phyloP scores from a whole-genome alignment of 148 eudicot genomes.

The Tetragonia tetragonoides region DNA sequence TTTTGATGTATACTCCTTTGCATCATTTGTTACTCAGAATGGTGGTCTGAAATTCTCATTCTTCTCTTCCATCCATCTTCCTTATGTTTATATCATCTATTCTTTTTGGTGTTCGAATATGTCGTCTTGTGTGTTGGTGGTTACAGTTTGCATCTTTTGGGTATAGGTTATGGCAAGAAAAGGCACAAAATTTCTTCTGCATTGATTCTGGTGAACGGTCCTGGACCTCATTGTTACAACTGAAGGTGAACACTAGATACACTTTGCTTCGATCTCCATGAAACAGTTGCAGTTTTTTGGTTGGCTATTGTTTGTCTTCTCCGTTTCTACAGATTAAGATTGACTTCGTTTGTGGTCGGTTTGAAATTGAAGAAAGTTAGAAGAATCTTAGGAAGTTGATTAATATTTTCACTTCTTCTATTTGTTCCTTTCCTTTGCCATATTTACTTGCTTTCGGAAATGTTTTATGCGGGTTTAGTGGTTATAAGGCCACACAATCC shows the following conservation, averaged over 20 bases:
- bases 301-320: background rate
- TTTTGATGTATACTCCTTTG: background rate
- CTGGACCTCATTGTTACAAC: constrained; percentile 54
- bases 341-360: background rate
- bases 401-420: too few relatives aligned
- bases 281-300: background rate
- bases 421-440: too few relatives aligned
- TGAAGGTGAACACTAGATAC: constrained; percentile 51
- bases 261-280: background rate
- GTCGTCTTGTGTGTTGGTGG: background rate
- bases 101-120: background rate
- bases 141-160: constrained; percentile 9
- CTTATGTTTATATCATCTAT: background rate
- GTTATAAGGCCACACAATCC: too few relatives aligned
- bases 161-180: constrained; percentile 62
- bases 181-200: constrained; percentile 60
- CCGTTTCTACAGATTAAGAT: background rate
- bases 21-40: background rate
- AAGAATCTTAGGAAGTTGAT: background rate
- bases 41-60: background rate
- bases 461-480: too few relatives aligned
- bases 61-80: background rate
- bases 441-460: too few relatives aligned
- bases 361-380: background rate
- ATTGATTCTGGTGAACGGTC: constrained; percentile 39